A percentile compares a stretch with the other conserved stretches of the same genome.
These are phyloP conservation scores for Strobilomyces dryophilus DNA, from an alignment of 768 basidiomycete genomes.

Conservation along the genomic window DNA sequence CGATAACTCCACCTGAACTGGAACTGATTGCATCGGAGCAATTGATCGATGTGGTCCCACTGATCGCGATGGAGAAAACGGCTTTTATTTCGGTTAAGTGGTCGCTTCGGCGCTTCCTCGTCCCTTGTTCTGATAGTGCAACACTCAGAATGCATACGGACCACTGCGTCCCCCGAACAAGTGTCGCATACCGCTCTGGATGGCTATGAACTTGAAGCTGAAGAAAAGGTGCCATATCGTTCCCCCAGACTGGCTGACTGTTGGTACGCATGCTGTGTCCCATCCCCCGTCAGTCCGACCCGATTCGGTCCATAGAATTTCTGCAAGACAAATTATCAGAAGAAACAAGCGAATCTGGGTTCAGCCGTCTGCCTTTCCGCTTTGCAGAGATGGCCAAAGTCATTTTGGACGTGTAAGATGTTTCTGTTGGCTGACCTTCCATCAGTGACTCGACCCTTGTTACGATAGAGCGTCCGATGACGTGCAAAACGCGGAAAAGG, in stretches of 20 bases:
- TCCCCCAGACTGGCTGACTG: constrained; percentile 82
- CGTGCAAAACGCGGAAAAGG: constrained; percentile 74
- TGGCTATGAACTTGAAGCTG: constrained; percentile 88
- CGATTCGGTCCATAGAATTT: constrained; percentile 50
- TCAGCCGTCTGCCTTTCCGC: constrained; percentile 80
- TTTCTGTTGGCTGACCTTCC: neutral
- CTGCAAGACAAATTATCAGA: constrained; percentile 68
- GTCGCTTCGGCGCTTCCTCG: constrained; percentile 7
- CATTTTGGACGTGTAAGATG: constrained; percentile 84
- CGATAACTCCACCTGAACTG: constrained; percentile 79
- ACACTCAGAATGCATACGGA: constrained; percentile 79
- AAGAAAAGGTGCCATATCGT: constrained; percentile 95
- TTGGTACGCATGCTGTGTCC: constrained; percentile 51
- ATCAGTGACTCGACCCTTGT: neutral
- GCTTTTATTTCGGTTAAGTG: constrained; percentile 80
- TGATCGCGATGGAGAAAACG: constrained; percentile 87
- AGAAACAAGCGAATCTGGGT: constrained; percentile 71
- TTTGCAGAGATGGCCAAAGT: constrained; percentile 91
- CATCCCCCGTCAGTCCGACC: neutral
- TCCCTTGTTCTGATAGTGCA: constrained; percentile 4
- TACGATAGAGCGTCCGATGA: constrained; percentile 81
- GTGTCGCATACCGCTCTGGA: constrained; percentile 89
- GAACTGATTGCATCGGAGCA: constrained; percentile 86
- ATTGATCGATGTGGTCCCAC: constrained; percentile 79
- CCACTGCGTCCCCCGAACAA: constrained; percentile 87